Evolutionary conservation across 2,329 filamentous ascomycete genomes (phyloP).

Genomic region (Ceratocystis cacaofunesta): DNA sequence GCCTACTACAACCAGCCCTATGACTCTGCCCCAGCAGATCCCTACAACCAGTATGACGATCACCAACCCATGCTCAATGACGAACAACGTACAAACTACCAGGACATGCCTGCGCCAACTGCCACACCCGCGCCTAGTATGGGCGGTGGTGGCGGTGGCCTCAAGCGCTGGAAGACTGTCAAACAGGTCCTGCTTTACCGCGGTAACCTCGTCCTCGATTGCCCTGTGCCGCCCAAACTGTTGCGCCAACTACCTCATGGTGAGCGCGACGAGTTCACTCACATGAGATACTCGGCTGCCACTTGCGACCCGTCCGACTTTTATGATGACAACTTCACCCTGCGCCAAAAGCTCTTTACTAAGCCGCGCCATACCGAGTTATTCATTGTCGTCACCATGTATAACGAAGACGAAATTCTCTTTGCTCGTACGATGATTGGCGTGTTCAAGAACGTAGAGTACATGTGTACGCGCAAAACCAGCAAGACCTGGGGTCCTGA

Average conservation of each 20-base stretch:
- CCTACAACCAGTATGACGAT: constrained; percentile 50
- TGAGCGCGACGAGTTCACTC: constrained; percentile 80
- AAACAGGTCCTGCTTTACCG: constrained; percentile 97
- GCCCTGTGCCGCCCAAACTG: constrained; percentile 78
- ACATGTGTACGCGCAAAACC: constrained; percentile 85
- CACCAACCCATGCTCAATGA: constrained; percentile 60
- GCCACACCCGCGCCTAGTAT: constrained; percentile 14
- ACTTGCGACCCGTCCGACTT: constrained; percentile 88
- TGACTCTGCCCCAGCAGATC: constrained; percentile 38
- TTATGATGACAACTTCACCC: constrained; percentile 74
- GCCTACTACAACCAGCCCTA: constrained; percentile 76
- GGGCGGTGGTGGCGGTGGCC: constrained; percentile 25
- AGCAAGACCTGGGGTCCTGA: constrained; percentile 98
- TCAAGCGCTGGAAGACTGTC: constrained; percentile 93
- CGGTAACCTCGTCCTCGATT: constrained; percentile 92
- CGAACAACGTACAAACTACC: constrained; percentile 36
- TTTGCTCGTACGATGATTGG: constrained; percentile 93
- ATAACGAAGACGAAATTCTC: constrained; percentile 94
- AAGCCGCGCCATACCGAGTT: constrained; percentile 87
- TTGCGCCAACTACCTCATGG: constrained; percentile 80
- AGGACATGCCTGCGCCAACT: constrained; percentile 35
- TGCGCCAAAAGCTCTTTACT: constrained; percentile 81
- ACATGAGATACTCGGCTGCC: constrained; percentile 81
- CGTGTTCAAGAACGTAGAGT: constrained; percentile 97
- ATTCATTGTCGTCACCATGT: constrained; percentile 73